Conservation (phyloP, 192 early-diverging fungal genomes). For the Coemansia sp. region DNA sequence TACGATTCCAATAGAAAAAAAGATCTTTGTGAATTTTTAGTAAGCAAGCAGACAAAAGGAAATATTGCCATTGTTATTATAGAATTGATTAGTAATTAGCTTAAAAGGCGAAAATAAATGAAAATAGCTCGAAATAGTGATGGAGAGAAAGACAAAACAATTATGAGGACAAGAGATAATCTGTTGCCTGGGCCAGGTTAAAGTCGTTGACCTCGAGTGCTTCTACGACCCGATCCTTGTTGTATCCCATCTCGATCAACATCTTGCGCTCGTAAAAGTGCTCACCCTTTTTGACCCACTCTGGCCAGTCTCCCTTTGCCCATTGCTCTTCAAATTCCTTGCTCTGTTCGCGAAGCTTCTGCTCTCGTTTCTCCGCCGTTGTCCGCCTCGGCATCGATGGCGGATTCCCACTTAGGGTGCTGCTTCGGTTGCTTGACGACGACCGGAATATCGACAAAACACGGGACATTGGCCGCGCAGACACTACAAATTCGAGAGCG, state of each 20-base stretch:
- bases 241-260: conserved; percentile 55
- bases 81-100: background rate
- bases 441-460: conserved; percentile 53
- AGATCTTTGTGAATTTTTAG: too few species aligned
- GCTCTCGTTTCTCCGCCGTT: conserved; percentile 38
- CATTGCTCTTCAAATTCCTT: conserved; percentile 51
- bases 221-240: conserved; percentile 55
- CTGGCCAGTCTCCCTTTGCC: conserved; percentile 49
- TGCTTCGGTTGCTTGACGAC: conserved; percentile 23
- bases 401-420: conserved; percentile 8
- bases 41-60: too few species aligned
- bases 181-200: conserved; percentile 52
- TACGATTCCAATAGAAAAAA: too few species aligned
- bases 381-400: conserved; percentile 3
- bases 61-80: too few species aligned
- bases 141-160: background rate
- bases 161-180: conserved; percentile 50
- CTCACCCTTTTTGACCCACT: conserved; percentile 50
- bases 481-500: conserved; percentile 23
- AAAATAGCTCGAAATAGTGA: conserved; percentile 4
- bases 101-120: conserved; percentile 1
- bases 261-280: conserved; percentile 36
- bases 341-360: conserved; percentile 35
- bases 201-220: conserved; percentile 58
- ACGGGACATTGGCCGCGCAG: conserved; percentile 54